Base-by-base conservation (phyloP, 768 basidiomycete species). In the Mycena galericulata region DNA sequence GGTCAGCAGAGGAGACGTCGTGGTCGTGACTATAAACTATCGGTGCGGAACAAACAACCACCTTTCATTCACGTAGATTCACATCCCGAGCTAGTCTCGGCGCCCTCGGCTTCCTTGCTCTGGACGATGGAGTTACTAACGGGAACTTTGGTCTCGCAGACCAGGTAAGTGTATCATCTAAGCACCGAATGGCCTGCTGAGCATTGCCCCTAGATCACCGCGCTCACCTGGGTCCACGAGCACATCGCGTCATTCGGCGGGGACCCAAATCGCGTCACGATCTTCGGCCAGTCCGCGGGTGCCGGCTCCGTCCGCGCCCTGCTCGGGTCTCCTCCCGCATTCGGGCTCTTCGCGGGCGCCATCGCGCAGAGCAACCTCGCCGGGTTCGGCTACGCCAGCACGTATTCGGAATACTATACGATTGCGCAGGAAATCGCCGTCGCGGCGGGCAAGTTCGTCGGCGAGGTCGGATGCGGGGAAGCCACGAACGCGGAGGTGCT, bases 71-170 rank as follows among this genome's bases (percentile, higher is more conserved):
- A n/a, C n/a, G 22, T 15, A 32, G 32, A 32, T 26, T 36, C 17
- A 7, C 20, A 32, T 32, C 18, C 36, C 5, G 14, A 9, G 20
- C 54, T n/a, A 79, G 78, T 22, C 73, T 85, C 29, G 81, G 82
- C 1, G 79, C 81, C 3, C 77, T 84, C 9, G 84, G 84, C 26
- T 85, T 84, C 77, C 77, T 85, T 20, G 81, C 83, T 1, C 74
- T 84, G 20, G 71, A 79, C 40, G 82, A 84, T 63, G 83, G 81
- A 20, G 74, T 80, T 26, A 82, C 80, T 24, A 83, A 83, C 62
- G 82, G 84, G n/a, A 86, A 86, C 73, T 84, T 80, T 64, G 86
- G 84, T 0, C 69, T 86, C 40, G 82, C 80, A 18, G 85, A 87
- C 73, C 81, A 84, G 76, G 74, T 81, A 32, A 49, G 75, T n/a